Base-by-base conservation (phyloP, 192 early-diverging fungal genomes). In the Coemansia pectinata region DNA sequence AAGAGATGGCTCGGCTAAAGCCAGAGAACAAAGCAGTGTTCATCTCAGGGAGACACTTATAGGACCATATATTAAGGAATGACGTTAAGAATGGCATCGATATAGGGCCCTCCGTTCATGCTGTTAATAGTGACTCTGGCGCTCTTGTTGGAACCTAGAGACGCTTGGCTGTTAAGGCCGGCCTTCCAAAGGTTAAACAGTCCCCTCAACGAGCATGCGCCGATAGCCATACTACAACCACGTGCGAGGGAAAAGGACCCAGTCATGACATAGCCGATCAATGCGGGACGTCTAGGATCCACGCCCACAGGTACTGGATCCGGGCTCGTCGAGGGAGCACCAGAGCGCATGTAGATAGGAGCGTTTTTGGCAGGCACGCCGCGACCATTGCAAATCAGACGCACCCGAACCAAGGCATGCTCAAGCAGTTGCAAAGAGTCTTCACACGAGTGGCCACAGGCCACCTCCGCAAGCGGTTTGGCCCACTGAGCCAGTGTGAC, bases 201-300 rank as follows among this genome's bases (percentile, higher is more conserved):
- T 1, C 80, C 80, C 11, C 29, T 67, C 25, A 83, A 67, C 41
- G 80, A 83, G 41, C 80, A 83, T 3, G 80, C 80, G 7, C 75
- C 80, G 15, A 83, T 57, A 17, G 72, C 80, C 75, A 83, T 74
- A 31, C 72, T 76, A 27, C 69, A 83, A 36, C 80, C 80, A 15
- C 80, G 75, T 2, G 80, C 80, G 15, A 83, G 80, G 25, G 80
- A 83, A 29, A 77, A 83, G 29, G 80, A 83, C 33, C 75, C 71
- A 8, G 75, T 70, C 61, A 72, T 77, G 39, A 78, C 70, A 42
- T 77, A 83, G 34, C 80, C 80, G 27, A 83, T 73, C 5, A 31
- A 15, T 58, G 55, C 55, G 2, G 55, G 2, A 31, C 55, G 1
- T 17, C 23, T 58, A 6, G 55, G 55, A 33, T 58, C 55, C 29